These are phyloP conservation scores for Insectozyma bohioensis DNA, from an alignment of 1,139 yeast species.

Conservation along the genomic window DNA sequence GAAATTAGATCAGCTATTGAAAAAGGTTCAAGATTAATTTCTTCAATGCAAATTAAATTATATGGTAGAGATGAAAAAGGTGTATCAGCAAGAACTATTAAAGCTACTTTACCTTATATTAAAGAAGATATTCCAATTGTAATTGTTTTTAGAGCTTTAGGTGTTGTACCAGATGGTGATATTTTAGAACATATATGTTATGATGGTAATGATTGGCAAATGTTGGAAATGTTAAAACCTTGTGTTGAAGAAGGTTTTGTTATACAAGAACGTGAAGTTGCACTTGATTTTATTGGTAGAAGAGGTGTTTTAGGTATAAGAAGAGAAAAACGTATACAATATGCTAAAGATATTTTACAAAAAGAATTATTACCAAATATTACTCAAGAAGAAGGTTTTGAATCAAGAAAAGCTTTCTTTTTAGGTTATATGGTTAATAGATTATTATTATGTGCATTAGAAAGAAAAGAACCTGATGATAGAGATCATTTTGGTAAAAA, in stretches of 20 bases:
- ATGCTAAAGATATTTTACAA: slow-evolving; percentile 93
- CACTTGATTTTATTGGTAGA: slow-evolving; percentile 95
- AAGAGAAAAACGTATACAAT: slow-evolving; percentile 97
- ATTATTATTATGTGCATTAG: slow-evolving; percentile 89
- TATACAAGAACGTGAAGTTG: slow-evolving; percentile 97
- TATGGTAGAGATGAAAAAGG: slow-evolving; percentile 82
- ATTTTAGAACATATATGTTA: slow-evolving; percentile 96
- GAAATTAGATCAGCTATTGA: slow-evolving; percentile 96
- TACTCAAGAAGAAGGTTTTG: slow-evolving; percentile 96
- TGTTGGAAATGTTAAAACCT: slow-evolving; percentile 98
- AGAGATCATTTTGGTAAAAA: slow-evolving; percentile 99
- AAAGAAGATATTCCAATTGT: slow-evolving; percentile 97
- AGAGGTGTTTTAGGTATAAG: slow-evolving; percentile 96
- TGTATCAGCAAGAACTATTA: slow-evolving; percentile 75
- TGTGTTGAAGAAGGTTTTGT: slow-evolving; percentile 99
- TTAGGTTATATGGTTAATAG: slow-evolving; percentile 97
- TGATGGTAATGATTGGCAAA: slow-evolving; percentile 98
- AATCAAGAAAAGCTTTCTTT: slow-evolving; percentile 94
- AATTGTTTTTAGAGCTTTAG: slow-evolving; percentile 94
- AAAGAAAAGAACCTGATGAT: slow-evolving; percentile 97
- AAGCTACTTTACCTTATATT: slow-evolving; percentile 94
- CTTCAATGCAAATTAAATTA: slow-evolving; percentile 91
- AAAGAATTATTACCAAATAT: slow-evolving; percentile 96
- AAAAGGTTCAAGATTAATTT: slow-evolving; percentile 92
- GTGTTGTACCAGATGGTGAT: slow-evolving; percentile 99